A percentile compares a stretch with the other conserved stretches of the same genome.
These are phyloP conservation scores for Oidiodendron maius DNA, from an alignment of 495 filamentous ascomycete species.

Conservation along the genomic window DNA sequence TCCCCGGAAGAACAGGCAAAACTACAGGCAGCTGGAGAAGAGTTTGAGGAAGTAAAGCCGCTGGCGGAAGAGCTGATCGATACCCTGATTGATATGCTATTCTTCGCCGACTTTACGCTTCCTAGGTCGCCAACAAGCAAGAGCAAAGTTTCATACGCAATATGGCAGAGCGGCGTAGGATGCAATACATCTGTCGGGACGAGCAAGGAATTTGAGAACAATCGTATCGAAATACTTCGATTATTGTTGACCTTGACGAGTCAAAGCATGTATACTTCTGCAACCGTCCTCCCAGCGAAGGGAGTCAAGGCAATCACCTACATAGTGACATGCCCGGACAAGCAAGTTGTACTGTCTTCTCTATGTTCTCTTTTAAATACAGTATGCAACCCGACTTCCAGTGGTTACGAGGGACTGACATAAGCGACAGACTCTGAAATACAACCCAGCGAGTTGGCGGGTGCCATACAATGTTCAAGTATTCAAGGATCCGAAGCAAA, in stretches of 20 bases:
- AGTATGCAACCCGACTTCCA: too few species aligned
- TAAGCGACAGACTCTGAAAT: slow-evolving; percentile 80
- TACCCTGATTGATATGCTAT: slow-evolving; percentile 81
- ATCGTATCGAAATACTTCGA: slow-evolving; percentile 84
- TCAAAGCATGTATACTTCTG: slow-evolving; percentile 89
- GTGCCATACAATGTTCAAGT: slow-evolving; percentile 93
- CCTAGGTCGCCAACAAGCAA: slow-evolving; percentile 59
- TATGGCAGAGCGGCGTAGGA: slow-evolving; percentile 97
- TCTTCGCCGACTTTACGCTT: slow-evolving; percentile 85
- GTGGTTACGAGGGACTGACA: background rate
- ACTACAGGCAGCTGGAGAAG: slow-evolving; percentile 38
- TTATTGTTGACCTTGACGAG: slow-evolving; percentile 79
- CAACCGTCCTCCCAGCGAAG: slow-evolving; percentile 75
- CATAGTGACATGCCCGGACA: slow-evolving; percentile 79
- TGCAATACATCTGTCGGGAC: slow-evolving; percentile 86
- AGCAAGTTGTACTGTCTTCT: slow-evolving; percentile 82
- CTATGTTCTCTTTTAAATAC: slow-evolving; percentile 94
- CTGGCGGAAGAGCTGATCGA: slow-evolving; percentile 93
- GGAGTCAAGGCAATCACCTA: slow-evolving; percentile 87
- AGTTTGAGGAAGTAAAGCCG: slow-evolving; percentile 79
- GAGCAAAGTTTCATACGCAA: slow-evolving; percentile 82
- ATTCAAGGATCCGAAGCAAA: slow-evolving; percentile 88
- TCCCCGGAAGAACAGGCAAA: slow-evolving; percentile 42
- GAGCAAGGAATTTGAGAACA: slow-evolving; percentile 85
- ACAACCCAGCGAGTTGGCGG: slow-evolving; percentile 91